Evolutionary conservation across 2,329 filamentous ascomycete genomes (phyloP).

Genomic region (Microascus cirrosus): DNA sequence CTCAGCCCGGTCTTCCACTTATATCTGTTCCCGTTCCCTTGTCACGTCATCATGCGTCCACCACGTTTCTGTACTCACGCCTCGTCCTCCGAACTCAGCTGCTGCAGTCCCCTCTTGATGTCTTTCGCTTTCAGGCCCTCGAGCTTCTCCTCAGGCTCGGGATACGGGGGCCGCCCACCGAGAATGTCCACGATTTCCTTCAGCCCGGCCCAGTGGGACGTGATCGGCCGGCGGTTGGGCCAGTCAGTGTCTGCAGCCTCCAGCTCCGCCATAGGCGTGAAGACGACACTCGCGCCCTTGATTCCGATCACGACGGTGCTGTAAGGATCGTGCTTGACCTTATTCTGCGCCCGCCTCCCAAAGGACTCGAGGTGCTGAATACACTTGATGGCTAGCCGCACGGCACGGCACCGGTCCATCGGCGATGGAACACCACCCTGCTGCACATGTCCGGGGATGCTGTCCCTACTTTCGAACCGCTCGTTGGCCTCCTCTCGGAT

Average conservation of each 20-base stretch:
- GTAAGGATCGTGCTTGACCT: conserved; percentile 62
- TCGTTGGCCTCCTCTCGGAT: conserved; percentile 89
- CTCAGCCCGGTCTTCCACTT: neutral
- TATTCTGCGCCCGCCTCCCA: conserved; percentile 50
- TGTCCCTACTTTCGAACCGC: conserved; percentile 84
- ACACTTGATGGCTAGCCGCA: conserved; percentile 86
- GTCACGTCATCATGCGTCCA: neutral
- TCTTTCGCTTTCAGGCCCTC: conserved; percentile 47
- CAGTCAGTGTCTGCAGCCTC: conserved; percentile 87
- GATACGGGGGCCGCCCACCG: conserved; percentile 55
- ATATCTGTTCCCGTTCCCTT: neutral
- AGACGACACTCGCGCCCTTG: conserved; percentile 80
- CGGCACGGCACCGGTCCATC: conserved; percentile 91
- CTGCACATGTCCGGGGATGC: conserved; percentile 88
- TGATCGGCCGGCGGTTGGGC: conserved; percentile 73
- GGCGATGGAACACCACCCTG: conserved; percentile 87
- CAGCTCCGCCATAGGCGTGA: conserved; percentile 68
- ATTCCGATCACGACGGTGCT: conserved; percentile 83
- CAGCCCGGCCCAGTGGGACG: conserved; percentile 75
- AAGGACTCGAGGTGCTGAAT: conserved; percentile 83
- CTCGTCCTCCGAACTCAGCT: neutral
- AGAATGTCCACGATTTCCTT: conserved; percentile 77
- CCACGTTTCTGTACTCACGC: neutral
- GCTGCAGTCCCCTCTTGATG: conserved; percentile 38
- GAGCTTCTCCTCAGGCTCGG: conserved; percentile 35